phyloP scores from a whole-genome alignment of 345 rosid genomes.

The Dipteronia sinensis region DNA sequence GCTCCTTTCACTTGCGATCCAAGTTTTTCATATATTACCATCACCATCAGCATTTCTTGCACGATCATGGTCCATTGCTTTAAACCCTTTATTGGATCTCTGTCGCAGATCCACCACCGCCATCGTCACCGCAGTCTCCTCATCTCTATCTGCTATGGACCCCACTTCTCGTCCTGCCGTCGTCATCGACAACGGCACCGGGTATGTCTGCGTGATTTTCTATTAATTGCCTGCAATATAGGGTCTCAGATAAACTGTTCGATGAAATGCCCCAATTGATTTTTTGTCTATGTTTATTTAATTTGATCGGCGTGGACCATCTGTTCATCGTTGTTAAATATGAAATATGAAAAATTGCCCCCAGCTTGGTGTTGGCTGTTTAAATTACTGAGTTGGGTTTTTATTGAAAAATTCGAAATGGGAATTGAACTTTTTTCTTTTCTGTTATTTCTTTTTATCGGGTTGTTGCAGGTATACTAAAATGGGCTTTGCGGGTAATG shows the following conservation, averaged over 20 bases:
- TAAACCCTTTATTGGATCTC: slow-evolving; percentile 50
- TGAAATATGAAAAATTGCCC: background rate
- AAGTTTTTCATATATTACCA: slow-evolving; percentile 31
- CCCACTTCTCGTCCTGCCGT: slow-evolving; percentile 91
- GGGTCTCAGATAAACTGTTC: slow-evolving; percentile 26
- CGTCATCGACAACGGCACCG: slow-evolving; percentile 98
- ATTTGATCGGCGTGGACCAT: background rate
- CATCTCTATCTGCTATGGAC: slow-evolving; percentile 55
- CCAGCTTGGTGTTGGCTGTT: background rate
- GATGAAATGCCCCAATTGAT: slow-evolving; percentile 36
- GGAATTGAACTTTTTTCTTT: background rate
- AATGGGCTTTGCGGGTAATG: slow-evolving; percentile 97
- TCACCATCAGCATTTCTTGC: slow-evolving; percentile 19
- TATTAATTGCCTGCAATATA: background rate
- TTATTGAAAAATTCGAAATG: background rate
- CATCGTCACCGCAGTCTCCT: slow-evolving; percentile 18
- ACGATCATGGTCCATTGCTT: slow-evolving; percentile 53
- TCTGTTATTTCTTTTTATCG: background rate
- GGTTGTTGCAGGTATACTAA: slow-evolving; percentile 70
- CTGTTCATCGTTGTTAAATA: background rate
- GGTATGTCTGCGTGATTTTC: slow-evolving; percentile 41
- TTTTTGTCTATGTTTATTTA: background rate
- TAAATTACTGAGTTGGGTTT: background rate
- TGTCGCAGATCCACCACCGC: slow-evolving; percentile 50
- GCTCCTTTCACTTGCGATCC: slow-evolving; percentile 57